These are phyloP conservation scores for Uronychia setigera DNA, from an alignment of 73 alveolate species.

Conservation along the genomic window DNA sequence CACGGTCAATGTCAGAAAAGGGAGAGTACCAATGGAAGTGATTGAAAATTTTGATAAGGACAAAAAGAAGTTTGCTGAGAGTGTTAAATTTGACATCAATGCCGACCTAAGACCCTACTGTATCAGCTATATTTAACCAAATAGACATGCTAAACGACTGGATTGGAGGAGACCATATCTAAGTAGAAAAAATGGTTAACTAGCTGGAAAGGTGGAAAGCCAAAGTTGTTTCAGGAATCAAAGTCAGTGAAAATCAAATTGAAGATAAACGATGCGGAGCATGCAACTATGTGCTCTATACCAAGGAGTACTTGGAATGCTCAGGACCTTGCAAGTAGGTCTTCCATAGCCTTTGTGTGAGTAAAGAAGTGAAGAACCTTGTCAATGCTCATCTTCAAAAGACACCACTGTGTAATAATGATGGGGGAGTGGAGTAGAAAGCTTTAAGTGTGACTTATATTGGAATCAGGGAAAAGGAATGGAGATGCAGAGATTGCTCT, in stretches of 20 bases:
- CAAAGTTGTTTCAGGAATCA: neutral
- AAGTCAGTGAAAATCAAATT: neutral
- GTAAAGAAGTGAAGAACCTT: neutral
- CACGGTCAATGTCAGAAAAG: neutral
- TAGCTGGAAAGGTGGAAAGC: neutral
- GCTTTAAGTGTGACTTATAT: neutral
- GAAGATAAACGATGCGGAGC: neutral
- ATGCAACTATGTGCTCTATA: neutral
- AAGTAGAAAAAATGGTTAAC: neutral
- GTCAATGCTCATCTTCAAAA: neutral
- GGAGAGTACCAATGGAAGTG: neutral
- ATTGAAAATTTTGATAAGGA: neutral
- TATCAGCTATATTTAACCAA: no score
- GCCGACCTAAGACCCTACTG: no score
- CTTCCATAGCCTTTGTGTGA: neutral
- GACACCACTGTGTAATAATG: neutral
- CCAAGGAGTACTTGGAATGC: neutral
- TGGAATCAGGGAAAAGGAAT: conserved; percentile 40
- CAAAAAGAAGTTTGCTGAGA: neutral
- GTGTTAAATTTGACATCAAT: neutral
- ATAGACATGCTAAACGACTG: neutral
- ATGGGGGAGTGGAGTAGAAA: neutral
- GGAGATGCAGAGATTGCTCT: conserved; percentile 73
- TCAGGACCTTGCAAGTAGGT: neutral
- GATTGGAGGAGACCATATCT: neutral